Evolutionary conservation across 1,284 basidiomycete species (phyloP).

Genomic region (Albatrellus sp.): DNA sequence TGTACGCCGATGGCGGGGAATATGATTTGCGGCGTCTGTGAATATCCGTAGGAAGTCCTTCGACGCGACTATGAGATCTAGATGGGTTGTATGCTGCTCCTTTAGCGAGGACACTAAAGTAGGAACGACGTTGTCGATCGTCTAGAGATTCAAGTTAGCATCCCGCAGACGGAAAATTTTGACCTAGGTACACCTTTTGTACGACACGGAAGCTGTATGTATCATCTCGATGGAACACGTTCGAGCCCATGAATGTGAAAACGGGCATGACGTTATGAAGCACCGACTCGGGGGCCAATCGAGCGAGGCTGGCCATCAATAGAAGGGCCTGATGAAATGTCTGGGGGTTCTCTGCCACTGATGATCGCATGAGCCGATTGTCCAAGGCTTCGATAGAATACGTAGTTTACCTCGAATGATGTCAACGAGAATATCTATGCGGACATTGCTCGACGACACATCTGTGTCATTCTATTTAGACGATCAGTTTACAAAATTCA

Average conservation of each 20-base stretch:
- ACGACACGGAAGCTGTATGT: constrained; percentile 92
- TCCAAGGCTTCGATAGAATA: not conserved
- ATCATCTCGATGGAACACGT: constrained; percentile 93
- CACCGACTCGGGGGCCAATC: constrained; percentile 81
- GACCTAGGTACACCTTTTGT: constrained; percentile 52
- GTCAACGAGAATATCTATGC: constrained; percentile 77
- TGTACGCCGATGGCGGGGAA: constrained; percentile 79
- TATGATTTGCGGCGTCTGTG: constrained; percentile 77
- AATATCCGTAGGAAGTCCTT: constrained; percentile 78
- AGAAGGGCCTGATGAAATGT: constrained; percentile 90
- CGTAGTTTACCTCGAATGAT: constrained; percentile 60
- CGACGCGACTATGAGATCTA: constrained; percentile 55
- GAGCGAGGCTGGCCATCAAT: constrained; percentile 78
- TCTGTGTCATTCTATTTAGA: constrained; percentile 19
- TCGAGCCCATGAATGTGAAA: constrained; percentile 98
- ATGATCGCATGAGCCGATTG: not conserved
- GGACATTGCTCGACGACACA: constrained; percentile 33
- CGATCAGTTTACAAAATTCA: not conserved
- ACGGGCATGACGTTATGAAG: constrained; percentile 96
- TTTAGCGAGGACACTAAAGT: constrained; percentile 78
- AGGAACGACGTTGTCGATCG: constrained; percentile 87
- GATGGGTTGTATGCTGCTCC: constrained; percentile 32
- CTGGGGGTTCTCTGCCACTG: constrained; percentile 84
- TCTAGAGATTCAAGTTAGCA: constrained; percentile 31
- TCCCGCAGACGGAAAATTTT: not conserved